Conservation (phyloP, 2,329 filamentous ascomycete species). For the Coleophoma crateriformis region DNA sequence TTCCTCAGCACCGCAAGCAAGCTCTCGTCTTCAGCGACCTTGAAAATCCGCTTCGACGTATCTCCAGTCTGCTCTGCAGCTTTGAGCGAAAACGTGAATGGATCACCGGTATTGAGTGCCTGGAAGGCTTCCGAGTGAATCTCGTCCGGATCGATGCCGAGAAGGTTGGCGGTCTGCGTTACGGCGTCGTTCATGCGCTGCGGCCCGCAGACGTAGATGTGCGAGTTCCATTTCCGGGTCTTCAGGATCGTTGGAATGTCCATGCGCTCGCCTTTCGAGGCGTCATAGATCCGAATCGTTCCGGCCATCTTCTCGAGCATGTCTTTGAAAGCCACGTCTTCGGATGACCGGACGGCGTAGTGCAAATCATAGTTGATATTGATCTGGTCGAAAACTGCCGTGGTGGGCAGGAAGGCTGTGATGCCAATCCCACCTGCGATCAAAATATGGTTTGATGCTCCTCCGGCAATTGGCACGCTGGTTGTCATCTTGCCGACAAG, state of each 20-base stretch:
- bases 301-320: slow-evolving; percentile 35
- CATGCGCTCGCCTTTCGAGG: slow-evolving; percentile 43
- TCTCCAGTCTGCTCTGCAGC: slow-evolving; percentile 22
- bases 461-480: slow-evolving; percentile 37
- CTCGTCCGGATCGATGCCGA: slow-evolving; percentile 40
- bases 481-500: slow-evolving; percentile 44
- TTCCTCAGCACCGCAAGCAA: slow-evolving; percentile 34
- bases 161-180: slow-evolving; percentile 30
- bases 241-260: slow-evolving; percentile 42
- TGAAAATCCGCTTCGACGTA: slow-evolving; percentile 30
- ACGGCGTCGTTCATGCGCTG: slow-evolving; percentile 49
- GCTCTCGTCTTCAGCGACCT: slow-evolving; percentile 34
- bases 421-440: slow-evolving; percentile 62
- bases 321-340: slow-evolving; percentile 51
- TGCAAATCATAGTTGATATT: slow-evolving; percentile 49
- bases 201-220: slow-evolving; percentile 58
- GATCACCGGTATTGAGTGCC: slow-evolving; percentile 47
- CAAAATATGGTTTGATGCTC: slow-evolving; percentile 54
- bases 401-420: slow-evolving; percentile 54
- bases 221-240: slow-evolving; percentile 44
- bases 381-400: slow-evolving; percentile 35
- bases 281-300: slow-evolving; percentile 46
- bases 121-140: slow-evolving; percentile 58
- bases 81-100: slow-evolving; percentile 50
- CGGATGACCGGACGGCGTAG: slow-evolving; percentile 47